Percentiles rank a stretch among this genome's conserved stretches.
Evolutionary conservation across 192 early-diverging fungal species (phyloP).

Genomic region (Linnemannia schmuckeri): DNA sequence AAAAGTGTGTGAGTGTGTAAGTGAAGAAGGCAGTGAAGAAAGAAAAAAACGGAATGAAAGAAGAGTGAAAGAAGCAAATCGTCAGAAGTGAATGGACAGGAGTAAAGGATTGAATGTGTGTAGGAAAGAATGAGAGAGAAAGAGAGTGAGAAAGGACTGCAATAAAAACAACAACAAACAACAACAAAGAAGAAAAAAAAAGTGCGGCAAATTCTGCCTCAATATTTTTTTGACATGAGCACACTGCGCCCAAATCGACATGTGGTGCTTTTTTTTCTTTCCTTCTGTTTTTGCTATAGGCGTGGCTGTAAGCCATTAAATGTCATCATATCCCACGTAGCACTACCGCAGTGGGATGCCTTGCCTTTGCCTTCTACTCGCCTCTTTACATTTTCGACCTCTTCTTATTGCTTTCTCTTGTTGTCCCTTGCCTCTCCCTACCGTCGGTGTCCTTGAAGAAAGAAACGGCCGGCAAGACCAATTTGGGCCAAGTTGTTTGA

Average conservation of each 20-base stretch:
- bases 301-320: too few species aligned
- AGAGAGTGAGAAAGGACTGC: neutral
- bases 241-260: neutral
- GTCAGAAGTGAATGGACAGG: too few species aligned
- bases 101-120: neutral
- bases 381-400: neutral
- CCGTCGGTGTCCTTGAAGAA: neutral
- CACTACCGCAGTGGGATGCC: neutral
- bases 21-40: neutral
- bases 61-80: too few species aligned
- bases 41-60: neutral
- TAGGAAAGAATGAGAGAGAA: neutral
- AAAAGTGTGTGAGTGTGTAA: neutral
- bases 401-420: neutral
- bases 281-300: neutral
- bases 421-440: neutral
- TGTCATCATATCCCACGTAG: neutral
- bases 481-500: neutral
- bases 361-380: neutral
- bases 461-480: neutral
- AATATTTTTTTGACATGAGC: neutral
- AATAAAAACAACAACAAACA: neutral
- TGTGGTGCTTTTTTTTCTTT: neutral
- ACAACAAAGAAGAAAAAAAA: neutral
- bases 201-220: neutral